Conservation (phyloP, 768 basidiomycete species). For the Pulveroboletus sp. region DNA sequence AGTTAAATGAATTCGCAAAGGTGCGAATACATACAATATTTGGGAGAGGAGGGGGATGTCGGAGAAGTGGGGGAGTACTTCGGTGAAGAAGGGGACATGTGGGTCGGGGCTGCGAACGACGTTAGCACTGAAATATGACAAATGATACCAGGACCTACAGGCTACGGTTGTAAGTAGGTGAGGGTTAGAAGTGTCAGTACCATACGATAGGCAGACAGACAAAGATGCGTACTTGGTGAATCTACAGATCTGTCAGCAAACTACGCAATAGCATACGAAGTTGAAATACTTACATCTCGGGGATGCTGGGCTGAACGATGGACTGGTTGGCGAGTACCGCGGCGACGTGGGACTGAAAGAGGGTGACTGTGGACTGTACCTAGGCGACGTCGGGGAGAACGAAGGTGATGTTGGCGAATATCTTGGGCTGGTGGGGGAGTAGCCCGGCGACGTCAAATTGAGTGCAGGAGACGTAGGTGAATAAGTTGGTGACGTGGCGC, state of each 20-base stretch:
- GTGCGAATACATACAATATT: conserved; percentile 66
- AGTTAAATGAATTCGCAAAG: conserved; percentile 1
- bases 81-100: conserved; percentile 87
- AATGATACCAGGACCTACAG: conserved; percentile 45
- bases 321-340: conserved; percentile 85
- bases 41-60: conserved; percentile 87
- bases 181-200: conserved; percentile 22
- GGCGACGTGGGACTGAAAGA: conserved; percentile 91
- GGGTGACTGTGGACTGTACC: conserved; percentile 86
- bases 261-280: not conserved
- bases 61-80: conserved; percentile 95
- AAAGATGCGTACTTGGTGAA: conserved; percentile 68
- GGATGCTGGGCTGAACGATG: conserved; percentile 92
- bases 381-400: conserved; percentile 82
- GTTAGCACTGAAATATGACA: conserved; percentile 3
- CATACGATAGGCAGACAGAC: not conserved
- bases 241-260: conserved; percentile 40
- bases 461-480: conserved; percentile 86
- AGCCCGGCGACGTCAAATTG: conserved; percentile 76
- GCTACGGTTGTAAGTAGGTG: conserved; percentile 39
- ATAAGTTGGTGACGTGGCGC: conserved; percentile 77
- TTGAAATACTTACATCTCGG: conserved; percentile 65
- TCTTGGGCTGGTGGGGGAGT: conserved; percentile 68
- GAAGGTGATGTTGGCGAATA: conserved; percentile 84
- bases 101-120: conserved; percentile 57